These are phyloP conservation scores for Evernia prunastri DNA, from an alignment of 495 filamentous ascomycete species.

Conservation along the genomic window DNA sequence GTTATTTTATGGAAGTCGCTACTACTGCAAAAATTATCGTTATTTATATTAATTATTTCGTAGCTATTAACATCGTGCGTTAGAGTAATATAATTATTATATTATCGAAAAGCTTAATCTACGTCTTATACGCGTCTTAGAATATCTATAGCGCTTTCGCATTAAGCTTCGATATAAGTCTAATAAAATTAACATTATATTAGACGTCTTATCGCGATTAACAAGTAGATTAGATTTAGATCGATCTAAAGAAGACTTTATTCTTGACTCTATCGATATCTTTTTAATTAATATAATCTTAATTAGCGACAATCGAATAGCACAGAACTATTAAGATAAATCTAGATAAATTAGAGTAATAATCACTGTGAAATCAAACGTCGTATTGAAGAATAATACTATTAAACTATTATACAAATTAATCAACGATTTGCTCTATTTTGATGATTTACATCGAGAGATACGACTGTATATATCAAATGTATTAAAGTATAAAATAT, in stretches of 20 bases:
- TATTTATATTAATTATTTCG: slow-evolving; percentile 10
- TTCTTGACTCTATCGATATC: background rate
- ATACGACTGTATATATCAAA: background rate
- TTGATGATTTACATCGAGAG: background rate
- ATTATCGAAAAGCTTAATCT: slow-evolving; percentile 5
- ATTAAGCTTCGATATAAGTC: slow-evolving; percentile 12
- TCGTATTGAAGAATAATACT: background rate
- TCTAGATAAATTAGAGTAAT: background rate
- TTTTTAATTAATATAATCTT: background rate
- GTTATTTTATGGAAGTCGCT: slow-evolving; percentile 1
- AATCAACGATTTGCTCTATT: background rate
- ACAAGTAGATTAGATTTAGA: no score
- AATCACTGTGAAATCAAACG: background rate
- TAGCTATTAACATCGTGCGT: background rate
- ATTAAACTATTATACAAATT: background rate
- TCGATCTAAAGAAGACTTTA: background rate
- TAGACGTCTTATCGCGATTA: background rate
- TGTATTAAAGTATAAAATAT: background rate
- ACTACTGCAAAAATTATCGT: background rate
- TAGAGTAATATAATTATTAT: slow-evolving; percentile 11
- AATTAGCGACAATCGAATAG: background rate
- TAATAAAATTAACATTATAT: slow-evolving; percentile 8
- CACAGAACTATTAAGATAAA: background rate
- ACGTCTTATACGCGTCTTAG: background rate
- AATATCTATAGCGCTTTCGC: slow-evolving; percentile 9